Evolutionary conservation across 495 filamentous ascomycete species (phyloP), one percentile per base, ranked within the genome.

Genomic region (Chaetomidium leptoderma): DNA sequence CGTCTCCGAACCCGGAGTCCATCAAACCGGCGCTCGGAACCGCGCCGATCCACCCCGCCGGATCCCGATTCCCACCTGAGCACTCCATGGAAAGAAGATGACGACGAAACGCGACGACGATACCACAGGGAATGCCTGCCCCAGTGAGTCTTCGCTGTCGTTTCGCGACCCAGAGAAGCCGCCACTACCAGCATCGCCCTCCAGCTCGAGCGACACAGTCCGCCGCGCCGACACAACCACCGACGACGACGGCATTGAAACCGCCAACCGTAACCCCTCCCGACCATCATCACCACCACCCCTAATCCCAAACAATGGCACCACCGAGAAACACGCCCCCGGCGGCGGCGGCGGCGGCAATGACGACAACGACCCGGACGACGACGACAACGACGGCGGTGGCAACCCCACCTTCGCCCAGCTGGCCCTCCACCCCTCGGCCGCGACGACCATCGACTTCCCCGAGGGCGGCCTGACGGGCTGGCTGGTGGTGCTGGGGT

Each of bases 401-500:
- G 46, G 40, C 19, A 11, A 35, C 11, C 23, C 50, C 8, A 44
- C 35, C 11, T 17, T 5, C 13, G 30, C 36, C 26, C 33, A 30
- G 32, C 56, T 64, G 23, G 27, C 33, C 19, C 48, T 43, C 11
- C 48, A 24, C 24, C 55, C 55, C 6, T 61, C 64, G 29, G 59
- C 63, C 0, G 62, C 65, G 0, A 63, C 65, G 24, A 62, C 59
- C 1, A 60, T 65, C 23, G 62, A 77, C 30, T 86, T 83, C 60
- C 83, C 84, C 13, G 84, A 86, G 59, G 83, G 83, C 21, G 83
- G 83, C n/a, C 57, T 72, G 2, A 59, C 76, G 33, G 84, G 78
- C 56, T 86, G 83, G 83, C 76, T 80, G 8, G 84, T 85, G 8
- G 76, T 88, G 2, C 52, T 84, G 8, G 83, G 82, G 4, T 83